Percentiles rank a stretch among this genome's conserved stretches.
phyloP scores from a whole-genome alignment of 1,139 yeast genomes.

The Taiozyma onychis region DNA sequence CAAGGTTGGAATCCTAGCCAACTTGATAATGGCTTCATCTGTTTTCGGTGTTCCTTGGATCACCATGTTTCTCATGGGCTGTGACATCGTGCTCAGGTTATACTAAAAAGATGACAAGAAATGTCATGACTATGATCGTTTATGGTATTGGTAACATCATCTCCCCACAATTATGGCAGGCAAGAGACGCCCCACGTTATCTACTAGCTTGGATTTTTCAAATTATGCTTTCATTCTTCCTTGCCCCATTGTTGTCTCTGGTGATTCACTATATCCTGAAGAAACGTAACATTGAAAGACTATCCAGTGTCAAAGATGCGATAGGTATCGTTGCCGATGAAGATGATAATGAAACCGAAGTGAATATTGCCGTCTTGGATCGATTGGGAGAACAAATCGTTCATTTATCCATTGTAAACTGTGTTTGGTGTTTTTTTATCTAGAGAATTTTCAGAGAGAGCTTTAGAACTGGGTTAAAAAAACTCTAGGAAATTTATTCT shows the following conservation, averaged over 20 bases:
- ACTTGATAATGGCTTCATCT: constrained; percentile 31
- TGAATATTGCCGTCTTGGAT: constrained; percentile 36
- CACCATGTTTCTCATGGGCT: constrained; percentile 34
- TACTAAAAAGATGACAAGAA: constrained; percentile 36
- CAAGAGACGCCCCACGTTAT: constrained; percentile 35
- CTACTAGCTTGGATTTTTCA: constrained; percentile 50
- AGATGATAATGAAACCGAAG: constrained; percentile 23
- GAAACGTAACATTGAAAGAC: constrained; percentile 34
- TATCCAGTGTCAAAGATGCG: not conserved
- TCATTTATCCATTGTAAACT: constrained; percentile 33
- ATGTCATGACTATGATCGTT: constrained; percentile 32
- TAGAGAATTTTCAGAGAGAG: too few species aligned
- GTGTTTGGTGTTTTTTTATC: too few species aligned
- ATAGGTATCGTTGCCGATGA: constrained; percentile 4
- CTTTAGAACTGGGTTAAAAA: not conserved
- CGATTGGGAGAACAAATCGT: constrained; percentile 38
- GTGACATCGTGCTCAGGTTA: constrained; percentile 33
- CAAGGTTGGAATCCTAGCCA: constrained; percentile 37
- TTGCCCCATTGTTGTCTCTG: constrained; percentile 36
- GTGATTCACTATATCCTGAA: constrained; percentile 35
- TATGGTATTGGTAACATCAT: constrained; percentile 38
- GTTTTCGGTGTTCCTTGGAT: constrained; percentile 39
- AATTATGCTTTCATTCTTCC: constrained; percentile 39
- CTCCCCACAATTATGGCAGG: constrained; percentile 42
- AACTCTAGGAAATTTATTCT: too few species aligned